Conservation (phyloP, 495 filamentous ascomycete genomes). For the Neurospora sp. region DNA sequence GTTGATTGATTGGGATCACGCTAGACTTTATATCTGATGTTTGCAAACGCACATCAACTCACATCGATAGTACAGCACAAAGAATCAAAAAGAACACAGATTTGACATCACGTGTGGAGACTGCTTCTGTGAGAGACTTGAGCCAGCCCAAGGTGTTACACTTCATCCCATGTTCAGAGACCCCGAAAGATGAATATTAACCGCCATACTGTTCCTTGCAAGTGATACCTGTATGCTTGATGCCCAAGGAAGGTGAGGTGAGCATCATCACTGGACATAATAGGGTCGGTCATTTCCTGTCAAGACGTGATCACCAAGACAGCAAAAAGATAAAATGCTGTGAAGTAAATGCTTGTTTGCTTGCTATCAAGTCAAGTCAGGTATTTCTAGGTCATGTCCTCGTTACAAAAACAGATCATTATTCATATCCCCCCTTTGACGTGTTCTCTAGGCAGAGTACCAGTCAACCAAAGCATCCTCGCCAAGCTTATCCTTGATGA, state of each 20-base stretch:
- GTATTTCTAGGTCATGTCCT: neutral
- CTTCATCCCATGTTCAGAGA: neutral
- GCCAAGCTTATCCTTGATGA: constrained; percentile 36
- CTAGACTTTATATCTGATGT: neutral
- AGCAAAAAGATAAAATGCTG: neutral
- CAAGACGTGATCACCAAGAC: neutral
- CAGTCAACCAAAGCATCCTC: constrained; percentile 28
- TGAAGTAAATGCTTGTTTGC: neutral
- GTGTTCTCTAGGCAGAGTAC: constrained; percentile 6
- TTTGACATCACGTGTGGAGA: neutral
- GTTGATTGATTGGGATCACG: neutral
- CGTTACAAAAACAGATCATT: neutral
- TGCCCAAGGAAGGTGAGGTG: neutral
- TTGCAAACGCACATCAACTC: neutral
- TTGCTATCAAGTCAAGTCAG: neutral
- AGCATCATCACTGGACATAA: neutral
- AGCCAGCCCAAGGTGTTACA: neutral
- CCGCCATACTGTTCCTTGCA: neutral
- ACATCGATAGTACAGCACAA: neutral
- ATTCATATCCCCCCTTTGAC: neutral
- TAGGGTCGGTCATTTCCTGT: neutral
- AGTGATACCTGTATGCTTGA: neutral
- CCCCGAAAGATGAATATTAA: neutral
- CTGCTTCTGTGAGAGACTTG: neutral
- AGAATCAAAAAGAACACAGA: neutral